Evolutionary conservation across 805 yeast genomes (phyloP).

Genomic region (Zygosaccharomyces lentus): DNA sequence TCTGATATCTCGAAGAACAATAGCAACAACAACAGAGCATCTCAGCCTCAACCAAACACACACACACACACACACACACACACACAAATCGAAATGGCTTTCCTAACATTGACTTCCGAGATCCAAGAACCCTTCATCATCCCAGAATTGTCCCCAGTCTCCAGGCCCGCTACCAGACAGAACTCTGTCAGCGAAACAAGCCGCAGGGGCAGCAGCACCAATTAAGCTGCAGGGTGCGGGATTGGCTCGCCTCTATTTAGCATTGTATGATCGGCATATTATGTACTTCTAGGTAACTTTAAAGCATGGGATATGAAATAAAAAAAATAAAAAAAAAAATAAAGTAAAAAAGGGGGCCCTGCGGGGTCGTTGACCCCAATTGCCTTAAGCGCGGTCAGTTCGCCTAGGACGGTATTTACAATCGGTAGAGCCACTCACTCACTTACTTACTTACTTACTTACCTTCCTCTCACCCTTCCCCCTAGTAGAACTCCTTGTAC

Average conservation of each 20-base stretch:
- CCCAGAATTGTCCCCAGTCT: constrained; percentile 57
- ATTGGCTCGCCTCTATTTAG: no score
- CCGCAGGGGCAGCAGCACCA: background rate
- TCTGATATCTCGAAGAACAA: background rate
- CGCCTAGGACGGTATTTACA: no score
- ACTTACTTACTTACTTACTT: no score
- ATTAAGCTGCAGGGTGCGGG: no score
- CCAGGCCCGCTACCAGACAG: constrained; percentile 35
- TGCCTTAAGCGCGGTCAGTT: no score
- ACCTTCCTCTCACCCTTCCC: no score
- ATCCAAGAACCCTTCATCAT: constrained; percentile 60
- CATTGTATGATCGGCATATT: no score
- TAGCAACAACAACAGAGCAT: constrained; percentile 8
- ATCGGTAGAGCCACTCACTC: background rate
- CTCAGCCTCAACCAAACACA: constrained; percentile 3
- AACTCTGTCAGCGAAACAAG: constrained; percentile 19
- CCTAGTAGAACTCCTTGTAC: constrained; percentile 64
- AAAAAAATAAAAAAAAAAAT: no score
- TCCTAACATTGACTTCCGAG: constrained; percentile 53
- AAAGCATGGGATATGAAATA: no score
- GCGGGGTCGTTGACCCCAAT: no score
- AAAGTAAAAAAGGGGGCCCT: no score
- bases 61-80: constrained; percentile 9
- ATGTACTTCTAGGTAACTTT: no score
- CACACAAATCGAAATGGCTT: constrained; percentile 31